Evolutionary conservation across 352 stramenopile species (phyloP), one percentile per base, ranked within the genome.

Genomic region (Elongisporangium prolatum): DNA sequence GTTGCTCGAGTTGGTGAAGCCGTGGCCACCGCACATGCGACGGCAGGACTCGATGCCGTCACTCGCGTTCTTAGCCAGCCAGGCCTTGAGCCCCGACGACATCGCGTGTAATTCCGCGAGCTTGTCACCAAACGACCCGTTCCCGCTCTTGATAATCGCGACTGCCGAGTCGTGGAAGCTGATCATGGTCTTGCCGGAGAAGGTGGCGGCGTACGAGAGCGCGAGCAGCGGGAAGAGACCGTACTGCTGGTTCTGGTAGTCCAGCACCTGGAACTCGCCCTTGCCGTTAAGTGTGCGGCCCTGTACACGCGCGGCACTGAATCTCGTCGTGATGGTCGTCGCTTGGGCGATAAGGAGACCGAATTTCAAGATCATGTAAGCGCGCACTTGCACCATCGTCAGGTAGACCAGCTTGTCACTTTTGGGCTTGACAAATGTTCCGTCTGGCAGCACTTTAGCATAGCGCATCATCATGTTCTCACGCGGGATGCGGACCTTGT

Each of bases 401-500:
- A 78, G 48, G 54, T 78, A 75, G 48, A 75, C 64, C 38, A 78
- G 61, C 60, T 78, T 75, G 67, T 80, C 67, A 54, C 67, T 70
- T 67, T 71, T 68, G 14, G 69, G 67, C 64, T 71, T 69, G 34
- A 71, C 48, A 44, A 64, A 75, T 25, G 65, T 69, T 47, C 72
- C 72, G 21, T 82, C 64, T 0, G 64, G 64, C 8, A 72, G 51
- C 48, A 82, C 72, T 40, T 77, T 70, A 24, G 57, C 68, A 50
- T 68, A 77, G 24, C 66, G 66, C 74, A 77, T 83, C 60, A 89
- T 68, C 69, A 91, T 74, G 40, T 79, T 58, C 17, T 74, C 70
- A 3, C 88, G 76, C 10, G 91, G 92, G 58, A 98, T 94, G 22
- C 75, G 71, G 16, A 98, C 89, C 50, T 91, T 72, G 57, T 95